Percentiles rank a stretch among this genome's conserved stretches.
Conservation (phyloP, 176 grass and related monocot genomes). For the Zoysia japonica region DNA sequence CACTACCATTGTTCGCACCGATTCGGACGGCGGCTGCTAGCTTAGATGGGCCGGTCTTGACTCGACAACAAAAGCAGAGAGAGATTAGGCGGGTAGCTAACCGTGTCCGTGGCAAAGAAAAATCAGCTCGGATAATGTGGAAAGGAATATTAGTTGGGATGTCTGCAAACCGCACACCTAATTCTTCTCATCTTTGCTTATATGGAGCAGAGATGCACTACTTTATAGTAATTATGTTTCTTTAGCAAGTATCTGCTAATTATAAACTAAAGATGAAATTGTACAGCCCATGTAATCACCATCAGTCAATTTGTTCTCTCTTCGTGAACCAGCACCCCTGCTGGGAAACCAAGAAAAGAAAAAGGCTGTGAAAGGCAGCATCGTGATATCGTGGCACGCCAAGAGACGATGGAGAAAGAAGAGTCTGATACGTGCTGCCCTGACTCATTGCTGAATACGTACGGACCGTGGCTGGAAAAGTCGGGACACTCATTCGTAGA, state of each 20-base stretch:
- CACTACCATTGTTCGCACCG: not conserved
- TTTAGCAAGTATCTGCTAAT: no score
- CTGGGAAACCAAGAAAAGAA: no score
- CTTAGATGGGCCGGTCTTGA: not conserved
- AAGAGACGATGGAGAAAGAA: not conserved
- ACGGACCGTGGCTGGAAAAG: no score
- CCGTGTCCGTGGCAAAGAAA: not conserved
- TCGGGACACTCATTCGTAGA: no score
- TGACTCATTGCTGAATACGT: not conserved
- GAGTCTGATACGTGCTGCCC: not conserved
- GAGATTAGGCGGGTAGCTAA: slow-evolving; percentile 33
- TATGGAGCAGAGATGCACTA: not conserved
- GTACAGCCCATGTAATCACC: not conserved
- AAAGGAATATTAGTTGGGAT: not conserved
- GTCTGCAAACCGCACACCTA: not conserved
- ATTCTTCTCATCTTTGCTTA: not conserved
- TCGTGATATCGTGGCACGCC: not conserved
- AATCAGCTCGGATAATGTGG: not conserved
- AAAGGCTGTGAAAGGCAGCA: not conserved
- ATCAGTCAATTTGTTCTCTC: not conserved
- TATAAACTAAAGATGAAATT: not conserved
- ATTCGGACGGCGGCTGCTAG: not conserved
- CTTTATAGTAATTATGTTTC: not conserved
- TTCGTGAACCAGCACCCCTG: not conserved
- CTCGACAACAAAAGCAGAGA: not conserved